Base-by-base conservation (phyloP, 2,329 filamentous ascomycete genomes). In the Cladosporium colombiae region DNA sequence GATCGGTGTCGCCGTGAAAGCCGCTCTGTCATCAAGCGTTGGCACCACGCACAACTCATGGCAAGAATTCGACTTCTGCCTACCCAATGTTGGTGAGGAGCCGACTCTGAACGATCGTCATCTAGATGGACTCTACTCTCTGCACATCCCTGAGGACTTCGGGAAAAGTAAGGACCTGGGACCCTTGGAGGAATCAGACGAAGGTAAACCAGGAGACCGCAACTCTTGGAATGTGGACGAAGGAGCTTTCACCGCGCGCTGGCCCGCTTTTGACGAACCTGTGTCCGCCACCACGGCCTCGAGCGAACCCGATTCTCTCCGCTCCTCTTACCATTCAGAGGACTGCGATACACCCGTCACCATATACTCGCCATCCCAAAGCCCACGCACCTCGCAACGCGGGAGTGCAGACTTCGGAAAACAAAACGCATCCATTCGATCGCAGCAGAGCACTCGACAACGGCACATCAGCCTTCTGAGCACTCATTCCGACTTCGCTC, bases 391-490 rank as follows among this genome's bases (percentile, higher is more conserved):
- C 14, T 65, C 63, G 4, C 23, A 57, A 18, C 55, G 46, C 23
- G 40, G 27, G 5, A 59, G 63, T 18, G 40, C 53, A 27, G 53
- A 59, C 18, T 33, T 64, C 21, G 40, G 35, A 16, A 57, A 57
- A 13, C 18, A 37, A 23, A 18, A 21, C 18, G 11, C 50, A 52
- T 6, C 35, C 27, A 4, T n/a, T 14, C 31, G 25, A 57, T 25
- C 31, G n/a, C 52, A 49, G 23, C 40, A 53, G 25, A 11, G 21
- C 27, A 25, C 40, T 57, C 5, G 29, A 16, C 49, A 27, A 35
- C 63, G 50, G n/a, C 65, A 66, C 60, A 65, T 64, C 55, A 67
- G 62, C 40, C 44, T 65, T 11, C 14, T 57, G n/a, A 23, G 57
- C 8, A 18, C 55, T 11, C 55, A 53, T 56, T n/a, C 18, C 62